Percentiles rank a stretch among this genome's conserved stretches.
Conservation (phyloP, 179 eudicot species). For the Camellia oleifera region DNA sequence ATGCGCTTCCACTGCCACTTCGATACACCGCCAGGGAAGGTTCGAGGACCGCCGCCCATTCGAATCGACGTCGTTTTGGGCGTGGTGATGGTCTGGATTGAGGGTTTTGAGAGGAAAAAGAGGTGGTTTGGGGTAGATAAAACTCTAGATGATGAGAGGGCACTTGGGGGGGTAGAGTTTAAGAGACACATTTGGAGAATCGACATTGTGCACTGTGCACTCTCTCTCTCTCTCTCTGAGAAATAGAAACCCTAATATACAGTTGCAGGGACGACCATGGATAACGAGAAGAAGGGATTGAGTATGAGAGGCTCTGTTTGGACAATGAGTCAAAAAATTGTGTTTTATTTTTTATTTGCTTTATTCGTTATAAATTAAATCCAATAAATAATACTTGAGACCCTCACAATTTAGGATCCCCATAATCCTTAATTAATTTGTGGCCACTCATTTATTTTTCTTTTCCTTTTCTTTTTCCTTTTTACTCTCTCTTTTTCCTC, state of each 20-base stretch:
- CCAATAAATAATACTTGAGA: too few species aligned
- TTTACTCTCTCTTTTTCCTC: too few species aligned
- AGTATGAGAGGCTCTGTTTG: background rate
- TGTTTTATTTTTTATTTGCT: too few species aligned
- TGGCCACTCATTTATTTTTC: too few species aligned
- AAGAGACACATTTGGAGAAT: slow-evolving; percentile 24
- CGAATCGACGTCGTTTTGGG: slow-evolving; percentile 41
- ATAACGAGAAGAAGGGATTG: background rate
- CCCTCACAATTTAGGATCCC: too few species aligned
- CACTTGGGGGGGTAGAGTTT: slow-evolving; percentile 12
- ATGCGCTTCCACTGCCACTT: slow-evolving; percentile 98
- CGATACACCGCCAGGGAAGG: slow-evolving; percentile 95
- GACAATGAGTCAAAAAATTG: too few species aligned
- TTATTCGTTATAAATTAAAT: too few species aligned
- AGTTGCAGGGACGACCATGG: background rate
- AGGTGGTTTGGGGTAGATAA: slow-evolving; percentile 20
- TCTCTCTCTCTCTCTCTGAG: background rate
- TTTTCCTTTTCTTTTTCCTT: too few species aligned
- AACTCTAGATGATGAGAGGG: slow-evolving; percentile 27
- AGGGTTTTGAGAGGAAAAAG: slow-evolving; percentile 36
- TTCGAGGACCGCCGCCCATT: slow-evolving; percentile 92
- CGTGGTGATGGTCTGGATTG: slow-evolving; percentile 20
- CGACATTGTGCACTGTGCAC: slow-evolving; percentile 27
- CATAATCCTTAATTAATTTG: too few species aligned
- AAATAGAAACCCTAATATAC: background rate